Evolutionary conservation across 2,329 filamentous ascomycete genomes (phyloP).

Genomic region (Dothideomycetes sp.): DNA sequence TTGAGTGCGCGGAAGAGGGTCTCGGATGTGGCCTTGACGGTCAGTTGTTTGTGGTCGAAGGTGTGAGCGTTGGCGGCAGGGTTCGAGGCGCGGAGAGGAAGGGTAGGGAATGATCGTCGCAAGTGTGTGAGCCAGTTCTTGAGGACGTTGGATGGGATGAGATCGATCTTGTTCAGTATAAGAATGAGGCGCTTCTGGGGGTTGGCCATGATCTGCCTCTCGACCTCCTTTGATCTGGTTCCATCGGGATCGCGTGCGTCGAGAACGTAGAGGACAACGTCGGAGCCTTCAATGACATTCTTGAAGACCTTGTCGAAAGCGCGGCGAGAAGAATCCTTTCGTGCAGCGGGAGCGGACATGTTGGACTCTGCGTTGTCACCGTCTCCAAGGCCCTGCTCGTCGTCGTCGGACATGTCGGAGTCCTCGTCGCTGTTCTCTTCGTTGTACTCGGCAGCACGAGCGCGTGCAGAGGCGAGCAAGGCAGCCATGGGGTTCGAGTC

Average conservation of each 20-base stretch:
- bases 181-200: conserved; percentile 83
- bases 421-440: conserved; percentile 49
- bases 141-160: conserved; percentile 71
- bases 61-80: conserved; percentile 76
- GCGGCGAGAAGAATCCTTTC: conserved; percentile 59
- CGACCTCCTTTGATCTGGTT: conserved; percentile 80
- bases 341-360: conserved; percentile 16
- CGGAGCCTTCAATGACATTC: conserved; percentile 76
- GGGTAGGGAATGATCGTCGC: conserved; percentile 79
- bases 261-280: conserved; percentile 86
- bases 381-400: conserved; percentile 35
- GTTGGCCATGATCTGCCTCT: conserved; percentile 69
- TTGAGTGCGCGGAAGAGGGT: conserved; percentile 84
- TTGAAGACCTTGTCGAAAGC: conserved; percentile 96
- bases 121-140: conserved; percentile 78
- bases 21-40: conserved; percentile 73
- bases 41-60: conserved; percentile 85
- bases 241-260: conserved; percentile 87
- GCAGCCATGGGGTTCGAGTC: conserved; percentile 82
- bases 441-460: conserved; percentile 63
- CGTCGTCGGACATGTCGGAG: conserved; percentile 46
- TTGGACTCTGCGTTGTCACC: conserved; percentile 33
- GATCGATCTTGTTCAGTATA: conserved; percentile 90
- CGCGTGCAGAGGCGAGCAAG: conserved; percentile 72
- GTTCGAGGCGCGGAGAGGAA: conserved; percentile 76